These are phyloP conservation scores for Picocystis sp. DNA, from an alignment of 163 green algal genomes.

Conservation along the genomic window DNA sequence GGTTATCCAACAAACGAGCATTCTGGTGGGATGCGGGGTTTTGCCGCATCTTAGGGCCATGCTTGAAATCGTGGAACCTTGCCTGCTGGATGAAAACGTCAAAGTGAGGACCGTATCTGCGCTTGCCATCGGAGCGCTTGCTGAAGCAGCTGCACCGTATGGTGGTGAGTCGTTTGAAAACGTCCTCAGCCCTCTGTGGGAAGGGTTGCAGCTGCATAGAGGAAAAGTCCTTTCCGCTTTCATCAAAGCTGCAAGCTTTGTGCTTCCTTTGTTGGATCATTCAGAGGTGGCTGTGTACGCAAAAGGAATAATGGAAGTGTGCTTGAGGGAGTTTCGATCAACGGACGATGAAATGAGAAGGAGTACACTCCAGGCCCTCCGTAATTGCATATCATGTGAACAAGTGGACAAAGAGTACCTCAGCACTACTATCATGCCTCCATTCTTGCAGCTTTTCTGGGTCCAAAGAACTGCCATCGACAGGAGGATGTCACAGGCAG, in stretches of 20 bases:
- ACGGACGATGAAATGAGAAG: slow-evolving; percentile 99
- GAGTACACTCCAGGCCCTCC: slow-evolving; percentile 84
- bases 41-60: slow-evolving; percentile 87
- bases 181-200: slow-evolving; percentile 95
- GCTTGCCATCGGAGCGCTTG: slow-evolving; percentile 81
- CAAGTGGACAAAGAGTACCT: slow-evolving; percentile 93
- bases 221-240: slow-evolving; percentile 95
- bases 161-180: slow-evolving; percentile 97
- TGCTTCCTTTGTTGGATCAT: neutral
- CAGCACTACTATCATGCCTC: slow-evolving; percentile 75
- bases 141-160: slow-evolving; percentile 88
- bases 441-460: slow-evolving; percentile 98
- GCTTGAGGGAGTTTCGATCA: slow-evolving; percentile 90
- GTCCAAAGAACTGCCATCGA: slow-evolving; percentile 93
- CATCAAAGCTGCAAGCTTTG: slow-evolving; percentile 55
- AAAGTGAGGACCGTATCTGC: slow-evolving; percentile 69
- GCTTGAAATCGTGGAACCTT: slow-evolving; percentile 96
- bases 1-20: slow-evolving; percentile 95
- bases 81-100: slow-evolving; percentile 80
- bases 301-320: slow-evolving; percentile 88
- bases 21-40: slow-evolving; percentile 93
- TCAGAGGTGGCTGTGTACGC: slow-evolving; percentile 54
- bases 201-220: slow-evolving; percentile 77
- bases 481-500: slow-evolving; percentile 49
- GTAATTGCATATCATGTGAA: neutral